These are phyloP conservation scores for Calendula officinalis DNA, from an alignment of 129 eudicot species.

Conservation along the genomic window DNA sequence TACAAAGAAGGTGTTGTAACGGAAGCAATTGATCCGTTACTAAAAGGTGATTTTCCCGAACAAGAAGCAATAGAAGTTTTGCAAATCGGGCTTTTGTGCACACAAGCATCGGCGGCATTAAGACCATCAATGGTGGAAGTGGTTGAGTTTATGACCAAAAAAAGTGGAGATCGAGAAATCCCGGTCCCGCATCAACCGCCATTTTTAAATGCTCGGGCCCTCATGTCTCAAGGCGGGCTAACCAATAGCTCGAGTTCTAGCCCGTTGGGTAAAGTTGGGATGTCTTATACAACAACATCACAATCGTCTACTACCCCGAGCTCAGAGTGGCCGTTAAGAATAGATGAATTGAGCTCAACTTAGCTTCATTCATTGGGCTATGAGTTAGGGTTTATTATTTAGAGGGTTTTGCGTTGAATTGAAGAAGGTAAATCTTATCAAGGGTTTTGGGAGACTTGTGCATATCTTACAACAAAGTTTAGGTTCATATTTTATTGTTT, in stretches of 20 bases:
- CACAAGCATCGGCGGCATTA: conserved; percentile 61
- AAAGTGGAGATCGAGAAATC: conserved; percentile 26
- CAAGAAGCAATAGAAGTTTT: conserved; percentile 46
- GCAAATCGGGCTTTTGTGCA: conserved; percentile 62
- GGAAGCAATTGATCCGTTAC: conserved; percentile 54
- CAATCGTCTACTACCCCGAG: conserved; percentile 57
- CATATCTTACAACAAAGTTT: conserved; percentile 27
- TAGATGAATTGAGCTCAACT: conserved; percentile 35
- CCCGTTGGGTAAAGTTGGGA: conserved; percentile 34
- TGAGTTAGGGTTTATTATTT: neutral
- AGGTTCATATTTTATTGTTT: conserved; percentile 17
- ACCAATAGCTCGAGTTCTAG: conserved; percentile 37
- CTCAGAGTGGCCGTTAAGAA: conserved; percentile 49
- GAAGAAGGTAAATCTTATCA: conserved; percentile 14
- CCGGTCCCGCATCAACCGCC: conserved; percentile 70
- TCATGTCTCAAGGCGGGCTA: conserved; percentile 32
- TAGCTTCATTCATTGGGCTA: conserved; percentile 4
- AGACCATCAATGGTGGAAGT: conserved; percentile 78
- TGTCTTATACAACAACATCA: conserved; percentile 52
- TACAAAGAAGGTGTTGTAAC: conserved; percentile 41
- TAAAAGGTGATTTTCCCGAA: conserved; percentile 44
- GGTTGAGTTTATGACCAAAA: conserved; percentile 42
- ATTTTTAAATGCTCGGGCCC: conserved; percentile 44
- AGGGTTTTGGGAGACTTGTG: conserved; percentile 25
- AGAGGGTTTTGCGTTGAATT: neutral